Evolutionary conservation across 495 filamentous ascomycete genomes (phyloP).

Genomic region (Evernia prunastri): DNA sequence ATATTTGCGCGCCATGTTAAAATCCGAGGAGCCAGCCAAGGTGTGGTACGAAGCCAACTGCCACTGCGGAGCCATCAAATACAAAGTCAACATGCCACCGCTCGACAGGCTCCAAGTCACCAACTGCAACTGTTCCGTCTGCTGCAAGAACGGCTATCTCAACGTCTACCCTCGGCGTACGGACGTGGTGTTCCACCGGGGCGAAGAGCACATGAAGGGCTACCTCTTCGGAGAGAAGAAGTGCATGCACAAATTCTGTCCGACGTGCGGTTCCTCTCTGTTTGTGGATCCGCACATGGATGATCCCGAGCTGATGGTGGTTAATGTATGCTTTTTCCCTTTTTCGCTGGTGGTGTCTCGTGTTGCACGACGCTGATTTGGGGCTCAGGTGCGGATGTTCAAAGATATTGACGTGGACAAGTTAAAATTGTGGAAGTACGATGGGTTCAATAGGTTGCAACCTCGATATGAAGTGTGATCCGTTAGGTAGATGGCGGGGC

Average conservation of each 20-base stretch:
- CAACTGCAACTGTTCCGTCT: slow-evolving; percentile 41
- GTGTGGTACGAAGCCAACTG: slow-evolving; percentile 25
- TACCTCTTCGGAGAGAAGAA: slow-evolving; percentile 28
- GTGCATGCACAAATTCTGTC: slow-evolving; percentile 30
- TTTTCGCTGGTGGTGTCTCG: not conserved
- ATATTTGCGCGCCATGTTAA: not conserved
- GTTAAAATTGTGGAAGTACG: slow-evolving; percentile 19
- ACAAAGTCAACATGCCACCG: slow-evolving; percentile 22
- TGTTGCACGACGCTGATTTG: slow-evolving; percentile 8
- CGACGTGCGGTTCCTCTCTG: slow-evolving; percentile 27
- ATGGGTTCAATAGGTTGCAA: slow-evolving; percentile 20
- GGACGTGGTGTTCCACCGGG: slow-evolving; percentile 28
- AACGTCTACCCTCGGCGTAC: slow-evolving; percentile 31
- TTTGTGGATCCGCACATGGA: slow-evolving; percentile 10
- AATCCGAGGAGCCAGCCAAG: not conserved
- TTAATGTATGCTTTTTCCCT: slow-evolving; percentile 27
- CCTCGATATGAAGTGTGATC: slow-evolving; percentile 11
- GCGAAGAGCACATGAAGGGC: slow-evolving; percentile 24
- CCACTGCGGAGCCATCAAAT: slow-evolving; percentile 21
- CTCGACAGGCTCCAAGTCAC: slow-evolving; percentile 27
- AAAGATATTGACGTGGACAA: slow-evolving; percentile 30
- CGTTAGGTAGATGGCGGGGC: not conserved
- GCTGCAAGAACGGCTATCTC: slow-evolving; percentile 38
- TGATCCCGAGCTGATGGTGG: slow-evolving; percentile 16
- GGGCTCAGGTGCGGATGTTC: slow-evolving; percentile 30